Base-by-base conservation (phyloP, 2,329 filamentous ascomycete species). In the Colletotrichum liaoningense region DNA sequence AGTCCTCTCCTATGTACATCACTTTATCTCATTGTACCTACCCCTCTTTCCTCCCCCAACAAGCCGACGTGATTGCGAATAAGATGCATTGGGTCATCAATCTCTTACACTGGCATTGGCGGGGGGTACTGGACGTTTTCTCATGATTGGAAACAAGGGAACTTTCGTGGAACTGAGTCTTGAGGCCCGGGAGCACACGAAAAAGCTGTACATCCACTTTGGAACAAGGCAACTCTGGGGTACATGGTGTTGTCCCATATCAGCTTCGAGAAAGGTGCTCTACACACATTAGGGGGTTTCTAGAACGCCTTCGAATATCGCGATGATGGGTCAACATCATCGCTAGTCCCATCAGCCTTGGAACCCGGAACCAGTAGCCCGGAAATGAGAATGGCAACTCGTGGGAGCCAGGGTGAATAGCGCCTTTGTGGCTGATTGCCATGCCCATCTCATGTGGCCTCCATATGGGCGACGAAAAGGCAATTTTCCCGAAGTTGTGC, bases 371-470 rank as follows among this genome's bases (percentile, higher is more conserved):
- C 24, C 28, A 24, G 12, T 6, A 38, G 42, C 24, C 42, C 46
- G 24, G 9, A 14, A 30, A 26, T 4, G 19, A 63, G 24, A n/a
- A 33, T 11, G 11, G 38, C 30, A 49, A 7, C 59, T 72, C 60
- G 67, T 70, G 60, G 67, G 22, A 70, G 35, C 55, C 55, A 14
- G 70, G 70, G 60, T 56, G n/a, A 46, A 49, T 26, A n/a, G 46
- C 46, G 16, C 26, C 14, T 35, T 24, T 60, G 67, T 73, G 67
- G 26, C 55, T 54, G 33, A 22, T 38, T 38, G 55, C 67, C 70
- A 56, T 55, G 67, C 28, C 54, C 46, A 60, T 70, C 55, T 60
- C 70, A 70, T 70, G 60, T 73, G 67, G 70, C 26, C 59, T 38
- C 60, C 55, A 60, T 60, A 65, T 49, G 60, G 65, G 26, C 22